Base-by-base conservation (phyloP, 192 early-diverging fungal genomes). In the Coemansia interrupta region DNA sequence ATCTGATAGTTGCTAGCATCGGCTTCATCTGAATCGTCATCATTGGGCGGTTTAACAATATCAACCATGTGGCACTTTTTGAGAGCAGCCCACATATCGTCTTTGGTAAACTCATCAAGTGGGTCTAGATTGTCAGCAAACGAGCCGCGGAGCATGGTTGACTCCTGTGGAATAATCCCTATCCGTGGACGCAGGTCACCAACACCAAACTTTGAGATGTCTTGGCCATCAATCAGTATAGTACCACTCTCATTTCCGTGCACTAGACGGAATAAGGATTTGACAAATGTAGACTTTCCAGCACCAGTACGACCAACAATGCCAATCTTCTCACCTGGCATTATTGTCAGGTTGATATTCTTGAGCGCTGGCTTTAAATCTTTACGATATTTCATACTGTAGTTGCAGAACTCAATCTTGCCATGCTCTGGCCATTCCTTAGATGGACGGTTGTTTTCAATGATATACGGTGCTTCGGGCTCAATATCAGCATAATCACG, bases 151-250 rank as follows among this genome's bases (percentile, higher is more conserved):
- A 89, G 85, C 22, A 89, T 47, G 3, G 80, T 75, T 1, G 87
- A 83, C 28, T 86, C 85, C 62, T 86, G 84, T 6, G 85, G 84
- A 48, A 87, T 84, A 47, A 86, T 82, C n/a, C 81, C 70, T 0
- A 72, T 29, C 26, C 56, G 41, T 36, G 70, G 29, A 11, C 95
- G 79, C 24, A 95, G 66, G 20, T 66, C 63, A 1, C 80, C 75
- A 18, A 93, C 76, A 4, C 86, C 88, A 39, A 95, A 75, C 22
- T 82, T 81, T 26, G 73, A 78, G 18, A 89, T 83, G 56, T 93
- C 89, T 13, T 91, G 51, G 9, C 85, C 86, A 64, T 96, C 92
- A 49, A 96, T 89, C 22, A 77, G 56, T 39, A 93, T 90, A 0
- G 72, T 60, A 1, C 75, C 75, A 0, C 38, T 54, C 18, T 67